Percentiles rank a stretch among this genome's conserved stretches.
Evolutionary conservation across 345 rosid species (phyloP).

Genomic region (Eucalyptus virginea): DNA sequence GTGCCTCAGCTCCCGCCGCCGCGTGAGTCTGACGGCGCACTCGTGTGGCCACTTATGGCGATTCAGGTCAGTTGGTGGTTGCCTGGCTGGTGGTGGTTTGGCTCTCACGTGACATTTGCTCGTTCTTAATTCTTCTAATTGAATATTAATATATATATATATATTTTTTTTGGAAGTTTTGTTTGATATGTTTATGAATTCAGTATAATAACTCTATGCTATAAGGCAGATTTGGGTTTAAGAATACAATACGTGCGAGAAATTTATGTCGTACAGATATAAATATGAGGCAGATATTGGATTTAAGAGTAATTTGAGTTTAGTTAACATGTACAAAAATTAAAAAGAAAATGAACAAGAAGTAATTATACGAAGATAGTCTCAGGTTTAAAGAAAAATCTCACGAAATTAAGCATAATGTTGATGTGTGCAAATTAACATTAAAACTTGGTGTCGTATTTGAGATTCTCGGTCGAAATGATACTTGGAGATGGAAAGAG

Average conservation of each 20-base stretch:
- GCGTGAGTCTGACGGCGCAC: neutral
- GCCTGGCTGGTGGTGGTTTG: no score
- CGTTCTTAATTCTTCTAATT: neutral
- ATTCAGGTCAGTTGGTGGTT: constrained; percentile 2
- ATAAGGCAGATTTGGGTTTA: no score
- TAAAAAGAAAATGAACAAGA: neutral
- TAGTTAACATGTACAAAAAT: neutral
- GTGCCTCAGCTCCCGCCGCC: constrained; percentile 3
- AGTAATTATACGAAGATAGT: neutral
- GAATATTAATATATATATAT: rapidly evolving
- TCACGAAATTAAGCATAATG: neutral
- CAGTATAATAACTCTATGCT: neutral
- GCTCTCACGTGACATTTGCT: neutral
- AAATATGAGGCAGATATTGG: neutral
- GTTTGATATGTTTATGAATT: neutral
- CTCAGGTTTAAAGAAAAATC: neutral
- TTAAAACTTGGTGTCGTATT: neutral
- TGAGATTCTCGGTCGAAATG: neutral
- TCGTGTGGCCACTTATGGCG: constrained; percentile 1
- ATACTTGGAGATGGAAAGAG: neutral
- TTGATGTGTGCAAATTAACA: neutral
- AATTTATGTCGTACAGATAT: neutral
- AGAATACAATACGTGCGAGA: neutral
- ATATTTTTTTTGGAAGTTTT: neutral
- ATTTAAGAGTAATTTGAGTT: neutral